Percentiles rank a stretch among this genome's conserved stretches.
Conservation (phyloP, 129 eudicot species). For the Chrysanthemum lavandulifolium region DNA sequence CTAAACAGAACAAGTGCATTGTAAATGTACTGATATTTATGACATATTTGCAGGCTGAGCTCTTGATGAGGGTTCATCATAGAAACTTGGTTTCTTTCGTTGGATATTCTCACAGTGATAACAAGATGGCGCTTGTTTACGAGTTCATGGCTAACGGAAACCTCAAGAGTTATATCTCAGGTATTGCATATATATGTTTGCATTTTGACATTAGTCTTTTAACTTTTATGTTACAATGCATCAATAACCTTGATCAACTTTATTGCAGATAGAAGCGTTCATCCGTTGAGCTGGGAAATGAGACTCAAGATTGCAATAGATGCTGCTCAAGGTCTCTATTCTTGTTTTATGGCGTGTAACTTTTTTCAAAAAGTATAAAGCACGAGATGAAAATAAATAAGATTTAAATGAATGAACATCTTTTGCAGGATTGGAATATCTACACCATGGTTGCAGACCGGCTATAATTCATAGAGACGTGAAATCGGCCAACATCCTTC, state of each 20-base stretch:
- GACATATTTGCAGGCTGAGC: constrained; percentile 36
- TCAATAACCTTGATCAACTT: not conserved
- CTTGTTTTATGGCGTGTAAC: not conserved
- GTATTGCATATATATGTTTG: constrained; percentile 21
- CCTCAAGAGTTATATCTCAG: constrained; percentile 36
- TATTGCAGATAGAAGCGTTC: constrained; percentile 23
- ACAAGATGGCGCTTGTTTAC: constrained; percentile 43
- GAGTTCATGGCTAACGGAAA: constrained; percentile 47
- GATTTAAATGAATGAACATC: not conserved
- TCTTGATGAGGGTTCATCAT: constrained; percentile 52
- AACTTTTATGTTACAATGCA: too few relatives aligned
- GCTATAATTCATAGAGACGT: constrained; percentile 47
- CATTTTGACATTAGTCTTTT: not conserved
- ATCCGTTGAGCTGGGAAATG: constrained; percentile 39
- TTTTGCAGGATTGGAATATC: constrained; percentile 43
- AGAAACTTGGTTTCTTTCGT: constrained; percentile 40
- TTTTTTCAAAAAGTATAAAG: not conserved
- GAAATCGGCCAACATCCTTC: constrained; percentile 44
- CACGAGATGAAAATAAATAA: not conserved
- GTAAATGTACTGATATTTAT: not conserved
- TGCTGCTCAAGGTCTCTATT: constrained; percentile 41
- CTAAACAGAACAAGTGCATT: too few relatives aligned
- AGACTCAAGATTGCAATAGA: constrained; percentile 44
- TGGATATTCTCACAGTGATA: constrained; percentile 39
- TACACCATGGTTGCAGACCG: constrained; percentile 46